Conservation (phyloP, 768 basidiomycete species). For the Amanita subjunquillea region DNA sequence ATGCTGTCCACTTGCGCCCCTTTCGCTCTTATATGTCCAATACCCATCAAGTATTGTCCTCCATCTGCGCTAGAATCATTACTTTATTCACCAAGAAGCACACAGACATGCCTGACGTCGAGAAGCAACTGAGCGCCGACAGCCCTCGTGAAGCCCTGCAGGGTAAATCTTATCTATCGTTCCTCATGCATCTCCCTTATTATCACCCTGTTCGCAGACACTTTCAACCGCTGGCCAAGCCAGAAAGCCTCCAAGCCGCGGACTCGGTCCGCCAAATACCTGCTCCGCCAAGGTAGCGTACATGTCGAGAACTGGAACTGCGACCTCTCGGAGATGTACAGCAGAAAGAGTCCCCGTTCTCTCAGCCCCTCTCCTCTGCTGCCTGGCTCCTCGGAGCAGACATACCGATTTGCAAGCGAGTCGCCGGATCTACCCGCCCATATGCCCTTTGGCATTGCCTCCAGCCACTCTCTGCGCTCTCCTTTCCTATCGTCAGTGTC, state of each 20-base stretch:
- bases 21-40: too few species aligned
- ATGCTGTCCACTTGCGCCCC: too few species aligned
- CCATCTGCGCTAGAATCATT: too few species aligned
- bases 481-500: neutral
- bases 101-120: too few species aligned
- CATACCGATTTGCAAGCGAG: neutral
- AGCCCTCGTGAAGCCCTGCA: too few species aligned
- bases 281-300: neutral
- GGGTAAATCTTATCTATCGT: too few species aligned
- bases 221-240: neutral
- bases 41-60: too few species aligned
- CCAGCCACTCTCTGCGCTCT: neutral
- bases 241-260: neutral
- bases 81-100: too few species aligned
- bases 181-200: too few species aligned
- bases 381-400: neutral
- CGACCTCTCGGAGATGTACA: slow-evolving; percentile 2
- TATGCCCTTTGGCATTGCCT: neutral
- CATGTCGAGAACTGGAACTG: slow-evolving; percentile 5
- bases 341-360: neutral
- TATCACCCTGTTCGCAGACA: too few species aligned
- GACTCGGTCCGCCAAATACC: slow-evolving; percentile 3
- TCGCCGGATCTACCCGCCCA: neutral
- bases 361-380: neutral
- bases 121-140: too few species aligned